Evolutionary conservation across 495 filamentous ascomycete species (phyloP).

Genomic region (Aspergillus sparsus): DNA sequence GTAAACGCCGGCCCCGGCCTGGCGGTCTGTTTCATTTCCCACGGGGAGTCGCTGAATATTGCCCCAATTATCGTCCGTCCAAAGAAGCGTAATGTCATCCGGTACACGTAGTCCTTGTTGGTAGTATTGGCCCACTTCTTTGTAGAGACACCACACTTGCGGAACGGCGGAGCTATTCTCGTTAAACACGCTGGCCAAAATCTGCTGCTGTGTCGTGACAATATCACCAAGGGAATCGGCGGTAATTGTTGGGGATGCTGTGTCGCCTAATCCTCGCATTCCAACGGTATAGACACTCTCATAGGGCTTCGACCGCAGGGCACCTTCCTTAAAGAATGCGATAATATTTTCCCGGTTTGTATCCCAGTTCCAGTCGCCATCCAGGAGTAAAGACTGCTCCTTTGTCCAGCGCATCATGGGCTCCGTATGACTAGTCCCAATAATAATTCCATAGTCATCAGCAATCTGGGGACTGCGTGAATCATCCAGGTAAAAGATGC

Average conservation of each 20-base stretch:
- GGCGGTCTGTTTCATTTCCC: conserved; percentile 57
- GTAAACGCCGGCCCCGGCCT: conserved; percentile 72
- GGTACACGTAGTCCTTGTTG: conserved; percentile 65
- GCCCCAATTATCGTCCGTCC: conserved; percentile 77
- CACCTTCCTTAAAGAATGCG: conserved; percentile 67
- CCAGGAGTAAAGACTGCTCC: conserved; percentile 62
- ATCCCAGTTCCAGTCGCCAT: conserved; percentile 65
- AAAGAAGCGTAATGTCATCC: conserved; percentile 72
- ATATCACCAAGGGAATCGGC: conserved; percentile 61
- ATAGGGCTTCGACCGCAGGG: conserved; percentile 62
- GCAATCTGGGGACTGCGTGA: conserved; percentile 65
- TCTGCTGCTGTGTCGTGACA: conserved; percentile 58
- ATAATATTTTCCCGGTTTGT: conserved; percentile 65
- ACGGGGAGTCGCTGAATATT: conserved; percentile 67
- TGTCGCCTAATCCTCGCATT: conserved; percentile 72
- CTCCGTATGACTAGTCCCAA: conserved; percentile 73
- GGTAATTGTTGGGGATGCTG: conserved; percentile 52
- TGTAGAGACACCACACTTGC: conserved; percentile 73
- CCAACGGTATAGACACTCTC: conserved; percentile 69
- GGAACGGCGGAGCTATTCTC: conserved; percentile 58
- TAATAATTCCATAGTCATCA: conserved; percentile 70
- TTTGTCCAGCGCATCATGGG: conserved; percentile 72
- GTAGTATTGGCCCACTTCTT: conserved; percentile 70
- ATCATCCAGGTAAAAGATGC: conserved; percentile 72
- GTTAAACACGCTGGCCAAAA: conserved; percentile 56